Base-by-base conservation (phyloP, 768 basidiomycete species). In the Rhodotorula babjevae region DNA sequence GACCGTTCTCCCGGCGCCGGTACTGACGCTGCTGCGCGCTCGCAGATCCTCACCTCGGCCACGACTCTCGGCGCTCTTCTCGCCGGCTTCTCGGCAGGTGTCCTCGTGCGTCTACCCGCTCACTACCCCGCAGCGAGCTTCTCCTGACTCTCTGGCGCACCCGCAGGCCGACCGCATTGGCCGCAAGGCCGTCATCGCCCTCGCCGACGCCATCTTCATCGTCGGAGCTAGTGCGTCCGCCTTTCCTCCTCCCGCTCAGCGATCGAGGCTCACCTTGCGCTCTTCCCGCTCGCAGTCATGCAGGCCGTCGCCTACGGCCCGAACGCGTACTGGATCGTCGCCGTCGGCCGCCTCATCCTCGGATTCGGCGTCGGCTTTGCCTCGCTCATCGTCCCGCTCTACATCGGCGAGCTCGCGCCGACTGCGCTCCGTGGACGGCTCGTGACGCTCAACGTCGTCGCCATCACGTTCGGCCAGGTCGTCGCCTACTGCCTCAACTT, bases 381-480 rank as follows among this genome's bases (percentile, higher is more conserved):
- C 27, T 86, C 88, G 9, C 90, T 90, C 74, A 85, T 90, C 63
- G 89, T 90, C 0, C 90, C 90, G 61, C 83, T 92, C 10, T 91
- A 92, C 79, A 90, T 93, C 62, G 90, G 91, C 78, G 91, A 92
- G 80, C 84, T 92, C 31, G 87, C 90, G 0, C 90, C 90, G 0
- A 90, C 89, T 15, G 83, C 86, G 15, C 77, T 89, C 40, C 84
- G 90, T 10, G 91, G 90, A 10, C 84, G 89, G 47, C 87, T 92
- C 86, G 90, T 91, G 8, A 89, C 90, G 19, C 82, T 91, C 65
- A 92, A 92, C 79, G 89, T 91, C 29, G 89, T 91, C 1, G 87
- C 87, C 82, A 90, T 92, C 78, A 93, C 91, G 0, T 83, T 88
- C 12, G 89, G 89, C 44, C 91, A 91, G 74, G 89, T 91, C 44